Base-by-base conservation (phyloP, 2,329 filamentous ascomycete genomes). In the Fusarium redolens region DNA sequence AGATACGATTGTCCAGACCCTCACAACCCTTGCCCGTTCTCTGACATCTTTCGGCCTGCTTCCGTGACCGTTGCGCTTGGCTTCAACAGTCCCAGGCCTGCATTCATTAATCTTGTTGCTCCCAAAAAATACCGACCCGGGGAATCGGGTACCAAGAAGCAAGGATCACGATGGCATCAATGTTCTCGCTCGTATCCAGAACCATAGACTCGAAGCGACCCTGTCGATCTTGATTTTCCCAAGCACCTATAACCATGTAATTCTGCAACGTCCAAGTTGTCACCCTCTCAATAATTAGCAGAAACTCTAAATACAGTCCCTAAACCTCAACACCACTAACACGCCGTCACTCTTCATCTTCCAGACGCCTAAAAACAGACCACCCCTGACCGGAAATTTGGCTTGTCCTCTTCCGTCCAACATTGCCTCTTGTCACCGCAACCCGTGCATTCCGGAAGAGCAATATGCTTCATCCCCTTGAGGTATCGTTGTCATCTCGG, bases 161-260 rank as follows among this genome's bases (percentile, higher is more conserved):
- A 68, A 38, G 60, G 65, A 28, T 31, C 25, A 9, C 35, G 31
- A 65, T 69, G 51, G 58, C 51, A 69, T 69, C 57, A 64, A 56
- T 57, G n/a, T 22, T 43, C 45, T 28, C 12, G 22, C 28, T 50
- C 52, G 40, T 48, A 45, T 59, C 51, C 59, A 56, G 31, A 37
- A 10, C 18, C 35, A 44, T 15, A 28, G 50, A 55, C 18, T 67
- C 18, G 33, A 64, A 40, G 64, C 33, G 48, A 41, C 58, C 66
- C 65, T 69, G 66, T 69, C 65, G 40, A 65, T 64, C 59, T 45
- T 41, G 66, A 58, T 58, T 68, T 45, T 69, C 65, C 33, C 57
- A 45, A 37, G 51, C 30, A 25, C 31, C 38, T 31, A 33, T 43
- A 14, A 33, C 45, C 54, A 35, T 48, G 33, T 20, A 38, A 25